Evolutionary conservation across 192 early-diverging fungal species (phyloP).

Genomic region (Pilobolus umbonatus): DNA sequence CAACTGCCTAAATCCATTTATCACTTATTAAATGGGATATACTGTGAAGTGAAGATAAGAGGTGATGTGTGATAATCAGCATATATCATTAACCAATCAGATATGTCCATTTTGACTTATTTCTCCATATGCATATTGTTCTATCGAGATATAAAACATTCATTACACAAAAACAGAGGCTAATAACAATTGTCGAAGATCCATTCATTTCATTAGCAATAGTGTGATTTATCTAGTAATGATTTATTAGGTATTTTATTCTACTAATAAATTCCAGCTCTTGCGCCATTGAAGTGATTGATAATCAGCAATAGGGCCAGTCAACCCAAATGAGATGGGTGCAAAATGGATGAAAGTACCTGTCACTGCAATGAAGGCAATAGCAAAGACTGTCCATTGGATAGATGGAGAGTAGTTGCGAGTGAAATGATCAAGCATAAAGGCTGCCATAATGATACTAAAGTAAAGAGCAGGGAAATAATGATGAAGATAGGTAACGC

Average conservation of each 20-base stretch:
- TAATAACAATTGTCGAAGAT: too few relatives aligned
- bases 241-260: neutral
- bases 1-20: too few relatives aligned
- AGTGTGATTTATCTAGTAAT: too few relatives aligned
- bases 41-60: too few relatives aligned
- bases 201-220: too few relatives aligned
- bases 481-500: conserved; percentile 95
- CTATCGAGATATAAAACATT: too few relatives aligned
- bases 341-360: conserved; percentile 70
- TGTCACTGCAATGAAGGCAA: conserved; percentile 37
- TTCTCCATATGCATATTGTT: too few relatives aligned
- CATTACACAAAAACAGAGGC: too few relatives aligned
- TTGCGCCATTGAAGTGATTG: conserved; percentile 62
- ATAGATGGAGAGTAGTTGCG: conserved; percentile 12
- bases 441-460: conserved; percentile 75
- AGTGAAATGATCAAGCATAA: conserved; percentile 72
- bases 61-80: too few relatives aligned
- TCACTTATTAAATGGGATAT: too few relatives aligned
- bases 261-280: conserved; percentile 69
- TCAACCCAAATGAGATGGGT: conserved; percentile 78
- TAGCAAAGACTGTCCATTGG: conserved; percentile 34
- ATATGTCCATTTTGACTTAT: too few relatives aligned
- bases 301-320: conserved; percentile 57
- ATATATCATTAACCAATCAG: too few relatives aligned
- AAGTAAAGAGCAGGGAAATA: conserved; percentile 97